Evolutionary conservation across 1,284 basidiomycete genomes (phyloP).

Genomic region (Cystobasidium slooffiae): DNA sequence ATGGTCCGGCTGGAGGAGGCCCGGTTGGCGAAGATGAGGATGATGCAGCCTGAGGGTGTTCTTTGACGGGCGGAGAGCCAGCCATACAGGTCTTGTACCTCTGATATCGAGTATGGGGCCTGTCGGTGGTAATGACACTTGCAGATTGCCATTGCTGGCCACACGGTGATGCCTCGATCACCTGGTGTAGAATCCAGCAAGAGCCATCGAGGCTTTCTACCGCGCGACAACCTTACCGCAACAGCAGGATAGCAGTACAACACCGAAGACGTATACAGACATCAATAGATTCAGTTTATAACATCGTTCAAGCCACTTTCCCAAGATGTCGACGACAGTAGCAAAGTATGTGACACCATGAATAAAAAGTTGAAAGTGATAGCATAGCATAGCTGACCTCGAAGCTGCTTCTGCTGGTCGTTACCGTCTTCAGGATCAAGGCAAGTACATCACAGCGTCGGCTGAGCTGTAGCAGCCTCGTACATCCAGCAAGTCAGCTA

Average conservation of each 20-base stretch:
- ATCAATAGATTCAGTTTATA: no score
- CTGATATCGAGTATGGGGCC: no score
- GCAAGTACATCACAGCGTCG: conserved; percentile 1
- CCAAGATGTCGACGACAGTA: conserved; percentile 43
- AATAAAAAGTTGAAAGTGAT: conserved; percentile 10
- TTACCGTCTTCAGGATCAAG: conserved; percentile 31
- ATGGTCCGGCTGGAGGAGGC: neutral
- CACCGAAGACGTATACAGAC: no score
- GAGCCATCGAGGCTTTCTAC: no score
- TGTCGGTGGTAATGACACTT: no score
- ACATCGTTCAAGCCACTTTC: neutral
- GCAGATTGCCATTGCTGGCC: no score
- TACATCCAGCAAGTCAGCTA: neutral
- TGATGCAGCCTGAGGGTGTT: neutral
- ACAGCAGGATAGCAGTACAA: no score
- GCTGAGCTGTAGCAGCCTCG: neutral
- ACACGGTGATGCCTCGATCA: no score
- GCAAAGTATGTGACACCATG: conserved; percentile 7
- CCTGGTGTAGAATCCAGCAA: no score
- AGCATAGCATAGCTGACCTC: neutral
- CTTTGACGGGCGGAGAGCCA: neutral
- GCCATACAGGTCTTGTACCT: neutral
- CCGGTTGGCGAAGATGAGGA: neutral
- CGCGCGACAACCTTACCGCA: no score
- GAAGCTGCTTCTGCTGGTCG: neutral